Base-by-base conservation (phyloP, 2,329 filamentous ascomycete genomes). In the Calonectria pseudoturangicola region DNA sequence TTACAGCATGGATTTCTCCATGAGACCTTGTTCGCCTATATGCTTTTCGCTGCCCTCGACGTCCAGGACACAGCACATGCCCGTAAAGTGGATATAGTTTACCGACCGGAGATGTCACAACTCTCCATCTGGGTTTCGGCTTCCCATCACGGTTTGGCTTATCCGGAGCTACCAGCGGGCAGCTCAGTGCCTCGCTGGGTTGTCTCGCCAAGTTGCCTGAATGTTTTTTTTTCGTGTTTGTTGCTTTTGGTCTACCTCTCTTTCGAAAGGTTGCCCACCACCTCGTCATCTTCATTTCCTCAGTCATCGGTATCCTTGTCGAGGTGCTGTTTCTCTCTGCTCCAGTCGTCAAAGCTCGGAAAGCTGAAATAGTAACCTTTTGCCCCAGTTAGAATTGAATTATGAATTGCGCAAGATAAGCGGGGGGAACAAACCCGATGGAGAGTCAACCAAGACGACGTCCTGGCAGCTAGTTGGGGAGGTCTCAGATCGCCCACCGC, bases 311-410 rank as follows among this genome's bases (percentile, higher is more conserved):
- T 70, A 36, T 77, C 76, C 67, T 80, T 79, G 58, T 77, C 71
- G 16, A 80, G 73, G 25, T 76, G 75, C 36, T 79, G 74, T 56
- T 80, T 79, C 48, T 79, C 86, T 25, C 85, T 85, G 50, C 90
- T 89, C 87, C 92, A 94, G 73, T 91, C 89, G 79, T 94, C 93
- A 82, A 94, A 94, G 82, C 90, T 93, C 18, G 93, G 93, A 81
- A 94, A 94, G 85, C 92, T 94, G 80, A 93, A 92, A 83, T 94
- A 94, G 74, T 90, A 89, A 69, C 76, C 80, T 82, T 82, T 71
- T 39, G 8, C n/a, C 51, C 18, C 25, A 30, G 73, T 80, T 47
- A 79, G 76, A 6, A 41, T 41, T 16, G 39, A 60, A 89, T 79
- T 85, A 84, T 64, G 82, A 82, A 84, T 68, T 16, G 27, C 16